Conservation (phyloP, 768 basidiomycete genomes). For the Boletus eberwhitei region DNA sequence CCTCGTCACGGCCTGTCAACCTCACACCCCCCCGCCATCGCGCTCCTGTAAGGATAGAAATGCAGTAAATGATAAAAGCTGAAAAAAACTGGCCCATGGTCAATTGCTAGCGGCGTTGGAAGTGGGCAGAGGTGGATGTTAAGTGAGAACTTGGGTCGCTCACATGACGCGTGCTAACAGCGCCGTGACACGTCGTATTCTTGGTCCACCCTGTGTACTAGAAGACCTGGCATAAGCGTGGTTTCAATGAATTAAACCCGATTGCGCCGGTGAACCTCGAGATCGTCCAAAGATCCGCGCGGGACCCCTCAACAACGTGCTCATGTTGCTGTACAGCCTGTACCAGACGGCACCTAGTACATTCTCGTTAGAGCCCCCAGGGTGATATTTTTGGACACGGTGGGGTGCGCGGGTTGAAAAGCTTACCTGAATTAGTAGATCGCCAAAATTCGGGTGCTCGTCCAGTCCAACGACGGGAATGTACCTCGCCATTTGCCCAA, state of each 20-base stretch:
- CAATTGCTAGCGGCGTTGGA: constrained; percentile 7
- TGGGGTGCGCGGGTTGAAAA: background rate
- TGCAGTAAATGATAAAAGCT: background rate
- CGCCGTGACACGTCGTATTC: background rate
- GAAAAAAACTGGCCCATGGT: constrained; percentile 24
- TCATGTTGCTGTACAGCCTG: background rate
- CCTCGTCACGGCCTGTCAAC: constrained; percentile 18
- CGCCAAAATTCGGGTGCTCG: background rate
- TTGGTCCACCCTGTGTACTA: background rate
- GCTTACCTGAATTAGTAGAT: background rate
- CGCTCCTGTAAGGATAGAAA: background rate
- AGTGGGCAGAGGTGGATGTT: constrained; percentile 1
- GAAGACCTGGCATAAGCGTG: constrained; percentile 5
- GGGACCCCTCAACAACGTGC: background rate
- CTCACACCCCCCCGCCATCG: constrained; percentile 10
- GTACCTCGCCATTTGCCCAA: background rate
- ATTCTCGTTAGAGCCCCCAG: background rate
- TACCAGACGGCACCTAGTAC: background rate
- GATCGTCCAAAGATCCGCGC: background rate
- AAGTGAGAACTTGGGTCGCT: background rate
- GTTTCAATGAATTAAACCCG: constrained; percentile 1
- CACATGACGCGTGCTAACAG: constrained; percentile 9
- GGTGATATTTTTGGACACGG: background rate
- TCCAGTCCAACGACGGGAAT: background rate
- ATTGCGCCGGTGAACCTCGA: background rate